These are phyloP conservation scores for Pogostemon cablin DNA, from an alignment of 257 asterid genomes.

Conservation along the genomic window DNA sequence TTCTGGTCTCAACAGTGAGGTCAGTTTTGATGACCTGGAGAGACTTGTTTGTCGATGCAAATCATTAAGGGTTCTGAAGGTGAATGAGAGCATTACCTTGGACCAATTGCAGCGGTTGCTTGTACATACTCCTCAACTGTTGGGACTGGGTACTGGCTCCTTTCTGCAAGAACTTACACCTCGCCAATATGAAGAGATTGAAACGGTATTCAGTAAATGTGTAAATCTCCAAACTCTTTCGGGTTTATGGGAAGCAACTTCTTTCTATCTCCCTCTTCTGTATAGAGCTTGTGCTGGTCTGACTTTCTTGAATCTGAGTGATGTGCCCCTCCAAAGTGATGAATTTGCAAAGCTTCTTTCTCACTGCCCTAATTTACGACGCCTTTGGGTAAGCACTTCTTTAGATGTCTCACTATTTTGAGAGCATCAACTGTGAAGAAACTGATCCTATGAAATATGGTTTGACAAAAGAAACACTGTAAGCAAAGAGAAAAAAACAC, in stretches of 20 bases:
- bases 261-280: constrained; percentile 55
- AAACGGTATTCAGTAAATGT: constrained; percentile 55
- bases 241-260: constrained; percentile 65
- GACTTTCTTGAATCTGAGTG: constrained; percentile 72
- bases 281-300: constrained; percentile 71
- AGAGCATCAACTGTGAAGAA: neutral
- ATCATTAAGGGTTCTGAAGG: constrained; percentile 68
- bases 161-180: constrained; percentile 63
- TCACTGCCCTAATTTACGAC: constrained; percentile 71
- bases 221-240: constrained; percentile 61
- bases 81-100: constrained; percentile 60
- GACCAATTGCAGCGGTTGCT: constrained; percentile 63
- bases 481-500: too few relatives aligned
- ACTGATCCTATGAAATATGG: too few relatives aligned
- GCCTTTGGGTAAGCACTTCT: constrained; percentile 78
- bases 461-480: too few relatives aligned
- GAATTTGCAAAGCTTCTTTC: constrained; percentile 62
- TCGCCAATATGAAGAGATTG: constrained; percentile 54
- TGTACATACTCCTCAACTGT: constrained; percentile 56
- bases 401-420: constrained; percentile 16
- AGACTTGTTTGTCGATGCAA: constrained; percentile 82
- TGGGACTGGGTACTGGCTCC: constrained; percentile 80
- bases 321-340: constrained; percentile 57
- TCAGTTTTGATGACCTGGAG: constrained; percentile 69
- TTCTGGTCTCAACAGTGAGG: constrained; percentile 64